phyloP scores from a whole-genome alignment of 1,139 yeast genomes.

The Lodderomyces parapsilosis region DNA sequence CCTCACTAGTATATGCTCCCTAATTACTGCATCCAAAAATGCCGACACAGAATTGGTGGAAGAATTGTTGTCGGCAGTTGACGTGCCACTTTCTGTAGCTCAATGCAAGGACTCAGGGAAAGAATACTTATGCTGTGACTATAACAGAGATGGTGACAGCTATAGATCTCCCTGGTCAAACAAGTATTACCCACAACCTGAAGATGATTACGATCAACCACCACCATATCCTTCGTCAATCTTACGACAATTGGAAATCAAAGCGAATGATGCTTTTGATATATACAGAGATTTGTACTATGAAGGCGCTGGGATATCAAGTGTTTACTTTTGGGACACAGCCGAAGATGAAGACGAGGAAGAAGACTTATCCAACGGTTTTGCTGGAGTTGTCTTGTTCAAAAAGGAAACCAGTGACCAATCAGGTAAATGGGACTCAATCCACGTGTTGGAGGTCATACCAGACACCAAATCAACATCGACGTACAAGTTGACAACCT shows the following conservation, averaged over 20 bases:
- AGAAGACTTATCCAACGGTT: constrained; percentile 41
- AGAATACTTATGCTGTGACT: constrained; percentile 83
- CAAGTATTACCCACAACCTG: constrained; percentile 62
- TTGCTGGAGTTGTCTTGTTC: constrained; percentile 90
- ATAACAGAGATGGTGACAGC: constrained; percentile 92
- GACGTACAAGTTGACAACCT: constrained; percentile 76
- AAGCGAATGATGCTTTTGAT: constrained; percentile 90
- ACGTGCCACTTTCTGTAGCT: constrained; percentile 69
- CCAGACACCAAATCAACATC: constrained; percentile 47
- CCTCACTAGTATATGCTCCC: constrained; percentile 65
- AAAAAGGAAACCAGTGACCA: constrained; percentile 62
- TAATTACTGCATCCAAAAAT: constrained; percentile 31
- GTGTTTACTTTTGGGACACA: constrained; percentile 92
- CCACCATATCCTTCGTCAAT: constrained; percentile 71
- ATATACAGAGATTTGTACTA: constrained; percentile 90
- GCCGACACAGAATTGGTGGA: constrained; percentile 62
- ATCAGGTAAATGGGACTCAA: constrained; percentile 81
- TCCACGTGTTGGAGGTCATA: constrained; percentile 84
- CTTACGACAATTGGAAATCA: constrained; percentile 71
- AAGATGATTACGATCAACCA: constrained; percentile 49
- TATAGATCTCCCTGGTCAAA: constrained; percentile 92
- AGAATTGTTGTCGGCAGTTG: constrained; percentile 83
- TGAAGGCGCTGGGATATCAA: constrained; percentile 84
- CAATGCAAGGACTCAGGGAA: constrained; percentile 63
- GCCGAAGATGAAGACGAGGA: constrained; percentile 40